A percentile compares a stretch with the other conserved stretches of the same genome.
Evolutionary conservation across 768 basidiomycete genomes (phyloP).

Genomic region (Leccinellum albellum): DNA sequence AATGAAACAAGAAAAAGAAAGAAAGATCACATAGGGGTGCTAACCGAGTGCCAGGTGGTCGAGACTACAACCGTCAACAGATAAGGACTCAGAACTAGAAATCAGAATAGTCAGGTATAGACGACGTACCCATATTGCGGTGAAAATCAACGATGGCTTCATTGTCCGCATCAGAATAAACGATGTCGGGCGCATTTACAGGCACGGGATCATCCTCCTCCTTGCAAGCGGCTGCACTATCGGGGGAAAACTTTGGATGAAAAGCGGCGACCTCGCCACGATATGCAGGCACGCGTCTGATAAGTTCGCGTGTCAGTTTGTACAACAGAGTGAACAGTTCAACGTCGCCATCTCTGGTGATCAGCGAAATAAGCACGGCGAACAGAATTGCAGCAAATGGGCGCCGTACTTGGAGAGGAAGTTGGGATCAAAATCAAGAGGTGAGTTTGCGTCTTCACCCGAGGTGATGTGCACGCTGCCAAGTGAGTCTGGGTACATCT

Average conservation of each 20-base stretch:
- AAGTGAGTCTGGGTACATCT: slow-evolving; percentile 43
- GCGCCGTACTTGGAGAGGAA: slow-evolving; percentile 40
- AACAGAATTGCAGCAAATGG: background rate
- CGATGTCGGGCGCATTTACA: background rate
- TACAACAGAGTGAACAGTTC: slow-evolving; percentile 47
- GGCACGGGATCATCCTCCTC: slow-evolving; percentile 17
- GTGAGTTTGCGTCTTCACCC: slow-evolving; percentile 38
- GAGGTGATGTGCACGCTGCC: slow-evolving; percentile 49
- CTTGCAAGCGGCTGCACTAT: slow-evolving; percentile 26
- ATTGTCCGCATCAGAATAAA: background rate
- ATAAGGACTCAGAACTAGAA: background rate
- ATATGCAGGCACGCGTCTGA: slow-evolving; percentile 46
- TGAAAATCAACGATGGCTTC: background rate
- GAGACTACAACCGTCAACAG: background rate
- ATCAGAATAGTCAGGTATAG: no score
- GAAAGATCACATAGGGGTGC: background rate
- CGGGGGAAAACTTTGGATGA: slow-evolving; percentile 30
- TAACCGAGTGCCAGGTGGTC: background rate
- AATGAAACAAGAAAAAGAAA: background rate
- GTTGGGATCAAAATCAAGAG: slow-evolving; percentile 43
- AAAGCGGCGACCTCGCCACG: slow-evolving; percentile 15
- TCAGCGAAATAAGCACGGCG: background rate
- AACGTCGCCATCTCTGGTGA: slow-evolving; percentile 34
- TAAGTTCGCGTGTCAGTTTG: slow-evolving; percentile 52
- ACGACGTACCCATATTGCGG: background rate